Evolutionary conservation across 2,329 filamentous ascomycete genomes (phyloP).

Genomic region (Ilyonectria destructans): DNA sequence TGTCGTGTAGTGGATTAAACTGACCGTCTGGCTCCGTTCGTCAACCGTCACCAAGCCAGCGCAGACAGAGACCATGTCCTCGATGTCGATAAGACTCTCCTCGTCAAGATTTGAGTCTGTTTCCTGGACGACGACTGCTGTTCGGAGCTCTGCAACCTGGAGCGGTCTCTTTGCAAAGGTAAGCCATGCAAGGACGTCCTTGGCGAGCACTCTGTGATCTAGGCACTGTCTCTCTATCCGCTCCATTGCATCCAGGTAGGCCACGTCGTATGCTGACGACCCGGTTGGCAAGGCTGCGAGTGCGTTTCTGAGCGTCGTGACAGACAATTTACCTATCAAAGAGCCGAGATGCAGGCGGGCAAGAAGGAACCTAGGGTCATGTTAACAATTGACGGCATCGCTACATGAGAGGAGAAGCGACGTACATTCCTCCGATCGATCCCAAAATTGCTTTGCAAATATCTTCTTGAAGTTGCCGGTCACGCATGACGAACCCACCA

Average conservation of each 20-base stretch:
- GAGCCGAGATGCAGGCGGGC: no score
- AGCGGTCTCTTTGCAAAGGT: no score
- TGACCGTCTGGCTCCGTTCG: not conserved
- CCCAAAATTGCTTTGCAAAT: constrained; percentile 7
- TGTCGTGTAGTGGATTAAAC: constrained; percentile 15
- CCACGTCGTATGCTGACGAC: no score
- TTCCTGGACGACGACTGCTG: no score
- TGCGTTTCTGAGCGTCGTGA: no score
- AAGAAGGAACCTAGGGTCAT: no score
- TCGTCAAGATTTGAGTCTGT: no score
- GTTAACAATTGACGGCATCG: no score
- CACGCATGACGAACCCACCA: not conserved
- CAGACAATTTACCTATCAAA: no score
- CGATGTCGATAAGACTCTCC: not conserved
- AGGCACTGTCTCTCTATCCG: not conserved
- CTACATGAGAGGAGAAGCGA: not conserved
- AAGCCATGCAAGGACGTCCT: no score
- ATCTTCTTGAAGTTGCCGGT: constrained; percentile 6
- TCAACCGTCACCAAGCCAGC: constrained; percentile 19
- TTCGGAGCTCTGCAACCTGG: no score
- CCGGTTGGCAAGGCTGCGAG: no score
- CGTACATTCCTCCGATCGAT: constrained; percentile 13
- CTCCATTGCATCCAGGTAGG: constrained; percentile 2
- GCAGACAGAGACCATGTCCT: constrained; percentile 18
- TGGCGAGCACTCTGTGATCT: not conserved